A percentile compares a stretch with the other conserved stretches of the same genome.
phyloP scores from a whole-genome alignment of 108 stramenopile genomes.

The Cyclotella cryptica region DNA sequence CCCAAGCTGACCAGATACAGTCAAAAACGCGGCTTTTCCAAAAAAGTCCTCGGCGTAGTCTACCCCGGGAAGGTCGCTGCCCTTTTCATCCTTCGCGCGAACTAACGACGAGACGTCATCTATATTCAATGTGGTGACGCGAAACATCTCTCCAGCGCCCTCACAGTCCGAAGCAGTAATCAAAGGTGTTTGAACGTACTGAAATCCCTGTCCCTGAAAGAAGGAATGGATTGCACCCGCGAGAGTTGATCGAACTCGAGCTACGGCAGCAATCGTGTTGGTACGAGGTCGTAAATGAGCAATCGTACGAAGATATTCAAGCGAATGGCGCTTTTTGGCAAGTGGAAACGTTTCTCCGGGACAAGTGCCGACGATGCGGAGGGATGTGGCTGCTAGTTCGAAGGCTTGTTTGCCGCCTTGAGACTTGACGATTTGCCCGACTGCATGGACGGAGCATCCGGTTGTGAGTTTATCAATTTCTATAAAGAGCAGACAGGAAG shows the following conservation, averaged over 20 bases:
- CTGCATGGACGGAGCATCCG: conserved; percentile 91
- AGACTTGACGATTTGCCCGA: conserved; percentile 76
- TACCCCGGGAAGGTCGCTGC: conserved; percentile 51
- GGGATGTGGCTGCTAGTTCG: conserved; percentile 84
- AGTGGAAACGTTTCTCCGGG: conserved; percentile 95
- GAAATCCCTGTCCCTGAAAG: conserved; percentile 91
- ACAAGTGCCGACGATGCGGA: conserved; percentile 91
- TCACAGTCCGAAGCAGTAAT: conserved; percentile 99
- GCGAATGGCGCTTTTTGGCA: conserved; percentile 97
- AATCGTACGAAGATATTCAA: conserved; percentile 96
- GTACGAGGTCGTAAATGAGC: conserved; percentile 98
- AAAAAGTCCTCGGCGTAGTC: conserved; percentile 95
- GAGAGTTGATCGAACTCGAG: conserved; percentile 91
- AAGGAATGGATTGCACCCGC: conserved; percentile 91
- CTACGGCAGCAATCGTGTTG: conserved; percentile 96
- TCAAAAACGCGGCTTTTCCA: conserved; percentile 93
- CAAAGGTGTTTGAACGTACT: conserved; percentile 97
- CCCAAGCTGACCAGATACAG: conserved; percentile 96
- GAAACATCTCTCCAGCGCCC: conserved; percentile 99
- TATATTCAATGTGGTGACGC: conserved; percentile 91
- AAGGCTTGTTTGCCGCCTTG: conserved; percentile 93
- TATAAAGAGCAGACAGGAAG: conserved; percentile 9
- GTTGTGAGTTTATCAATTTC: conserved; percentile 90
- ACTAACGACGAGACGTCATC: conserved; percentile 77
- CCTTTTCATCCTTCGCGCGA: conserved; percentile 61